Percentiles rank a stretch among this genome's conserved stretches.
Evolutionary conservation across 2,329 filamentous ascomycete genomes (phyloP).

Genomic region (Fusarium protoensiforme): DNA sequence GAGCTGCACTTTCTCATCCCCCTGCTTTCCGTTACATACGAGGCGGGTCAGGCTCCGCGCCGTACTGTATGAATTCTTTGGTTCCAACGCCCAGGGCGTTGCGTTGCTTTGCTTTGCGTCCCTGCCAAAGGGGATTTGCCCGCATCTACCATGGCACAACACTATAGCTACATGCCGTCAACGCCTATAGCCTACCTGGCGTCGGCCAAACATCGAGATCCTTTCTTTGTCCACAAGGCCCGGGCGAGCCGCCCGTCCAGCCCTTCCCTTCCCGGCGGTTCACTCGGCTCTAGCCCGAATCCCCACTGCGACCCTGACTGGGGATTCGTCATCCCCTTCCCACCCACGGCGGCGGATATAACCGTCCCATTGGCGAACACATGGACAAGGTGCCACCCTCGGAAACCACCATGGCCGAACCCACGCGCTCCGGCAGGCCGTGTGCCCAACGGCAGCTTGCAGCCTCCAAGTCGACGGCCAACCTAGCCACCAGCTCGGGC

Average conservation of each 20-base stretch:
- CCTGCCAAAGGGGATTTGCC: background rate
- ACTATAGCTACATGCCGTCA: constrained; percentile 1
- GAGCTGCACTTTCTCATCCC: constrained; percentile 22
- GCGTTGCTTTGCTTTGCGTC: background rate
- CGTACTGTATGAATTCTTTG: constrained; percentile 22
- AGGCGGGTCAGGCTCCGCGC: constrained; percentile 30
- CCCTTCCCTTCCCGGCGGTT: constrained; percentile 49
- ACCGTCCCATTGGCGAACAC: constrained; percentile 49
- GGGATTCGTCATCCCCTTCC: constrained; percentile 48
- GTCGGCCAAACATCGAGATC: constrained; percentile 44
- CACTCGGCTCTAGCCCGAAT: constrained; percentile 53
- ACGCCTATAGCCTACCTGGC: constrained; percentile 30
- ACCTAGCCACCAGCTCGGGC: constrained; percentile 42
- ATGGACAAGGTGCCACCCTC: constrained; percentile 42
- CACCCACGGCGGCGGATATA: constrained; percentile 46
- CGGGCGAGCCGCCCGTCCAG: constrained; percentile 36
- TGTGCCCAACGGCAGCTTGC: constrained; percentile 43
- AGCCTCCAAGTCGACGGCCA: constrained; percentile 38
- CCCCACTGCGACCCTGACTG: constrained; percentile 47
- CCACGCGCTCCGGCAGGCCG: constrained; percentile 36
- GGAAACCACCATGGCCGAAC: constrained; percentile 40
- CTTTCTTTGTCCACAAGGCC: constrained; percentile 29
- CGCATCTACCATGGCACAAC: background rate
- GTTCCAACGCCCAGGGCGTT: background rate
- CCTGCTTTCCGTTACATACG: constrained; percentile 40